Conservation (phyloP, 1,284 basidiomycete species). For the Rhodotorula sp. region DNA sequence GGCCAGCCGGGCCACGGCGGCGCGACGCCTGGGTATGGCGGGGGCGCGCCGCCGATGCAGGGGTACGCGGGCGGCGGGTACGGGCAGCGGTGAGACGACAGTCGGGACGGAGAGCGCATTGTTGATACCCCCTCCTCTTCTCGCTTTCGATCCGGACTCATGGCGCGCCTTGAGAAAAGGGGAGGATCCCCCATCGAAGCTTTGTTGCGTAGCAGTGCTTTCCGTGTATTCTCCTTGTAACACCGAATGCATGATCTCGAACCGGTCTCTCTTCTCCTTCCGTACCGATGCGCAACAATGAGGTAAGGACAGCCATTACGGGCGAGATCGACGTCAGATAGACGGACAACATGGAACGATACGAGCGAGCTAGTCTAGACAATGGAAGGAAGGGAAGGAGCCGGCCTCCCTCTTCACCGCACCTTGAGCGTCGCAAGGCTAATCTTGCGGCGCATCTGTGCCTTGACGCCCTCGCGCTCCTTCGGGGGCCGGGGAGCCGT, state of each 20-base stretch:
- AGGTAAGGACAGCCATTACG: too few species aligned
- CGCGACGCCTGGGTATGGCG: too few species aligned
- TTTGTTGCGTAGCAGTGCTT: constrained; percentile 1
- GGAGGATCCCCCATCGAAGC: not conserved
- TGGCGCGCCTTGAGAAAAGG: not conserved
- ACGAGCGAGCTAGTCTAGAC: not conserved
- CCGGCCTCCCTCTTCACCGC: not conserved
- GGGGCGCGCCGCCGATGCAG: too few species aligned
- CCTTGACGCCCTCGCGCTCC: not conserved
- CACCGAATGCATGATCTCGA: too few species aligned
- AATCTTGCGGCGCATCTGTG: constrained; percentile 3
- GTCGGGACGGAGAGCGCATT: not conserved
- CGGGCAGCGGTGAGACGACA: not conserved
- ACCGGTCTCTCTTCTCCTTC: too few species aligned
- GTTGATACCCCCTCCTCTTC: not conserved
- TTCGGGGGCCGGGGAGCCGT: not conserved
- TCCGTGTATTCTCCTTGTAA: not conserved
- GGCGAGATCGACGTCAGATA: too few species aligned
- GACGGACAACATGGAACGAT: too few species aligned
- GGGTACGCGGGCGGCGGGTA: not conserved
- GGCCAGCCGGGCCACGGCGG: too few species aligned
- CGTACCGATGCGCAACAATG: too few species aligned
- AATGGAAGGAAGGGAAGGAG: not conserved
- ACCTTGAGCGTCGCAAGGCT: constrained; percentile 11
- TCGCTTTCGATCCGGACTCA: not conserved